Base-by-base conservation (phyloP, 2,329 filamentous ascomycete species). In the Aspergillus clavatus region DNA sequence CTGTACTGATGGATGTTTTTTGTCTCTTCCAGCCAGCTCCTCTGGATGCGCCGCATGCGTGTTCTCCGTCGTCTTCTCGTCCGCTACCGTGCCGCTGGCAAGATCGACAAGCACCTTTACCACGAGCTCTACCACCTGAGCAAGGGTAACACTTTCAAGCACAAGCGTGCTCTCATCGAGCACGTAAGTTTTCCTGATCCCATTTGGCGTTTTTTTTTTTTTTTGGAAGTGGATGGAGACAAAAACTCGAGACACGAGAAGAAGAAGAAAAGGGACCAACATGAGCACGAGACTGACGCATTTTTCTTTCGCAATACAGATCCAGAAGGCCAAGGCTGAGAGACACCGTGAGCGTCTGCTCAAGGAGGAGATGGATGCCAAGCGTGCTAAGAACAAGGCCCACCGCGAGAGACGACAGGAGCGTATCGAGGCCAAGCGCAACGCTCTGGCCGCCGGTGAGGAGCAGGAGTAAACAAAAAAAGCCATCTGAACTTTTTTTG, bases 131-230 rank as follows among this genome's bases (percentile, higher is more conserved):
- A 98, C 84, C 93, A 96, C 78, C 81, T 95, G 74, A 93, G 87
- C 86, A 98, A 98, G 90, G 94, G 93, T 94, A 98, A 98, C 86
- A 91, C 93, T 75, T 98, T 98, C 87, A 98, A 98, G 90, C 93
- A 98, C 89, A 98, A 97, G 90, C 87, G 93, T 79, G 93, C 90
- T 71, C 86, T 98, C 68, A 89, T 98, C 74, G 93, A 98, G 84
- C 93, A 98, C 82, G 93, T 98, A 94, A 72, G 93, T 67, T 44
- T 45, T 46, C 51, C 45, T 23, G 44, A 23, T 33, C 33, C 37
- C 24, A 22, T 33, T 12, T 31, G 28, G 19, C 35, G 8, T 26
- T 38, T 44, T 44, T 19, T 11, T 36, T 38, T 37, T n/a, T n/a
- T n/a, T n/a, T n/a, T n/a, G n/a, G n/a, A n/a, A n/a, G n/a, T n/a